phyloP scores from a whole-genome alignment of 2,329 filamentous ascomycete genomes.

The Cercospora beticola region DNA sequence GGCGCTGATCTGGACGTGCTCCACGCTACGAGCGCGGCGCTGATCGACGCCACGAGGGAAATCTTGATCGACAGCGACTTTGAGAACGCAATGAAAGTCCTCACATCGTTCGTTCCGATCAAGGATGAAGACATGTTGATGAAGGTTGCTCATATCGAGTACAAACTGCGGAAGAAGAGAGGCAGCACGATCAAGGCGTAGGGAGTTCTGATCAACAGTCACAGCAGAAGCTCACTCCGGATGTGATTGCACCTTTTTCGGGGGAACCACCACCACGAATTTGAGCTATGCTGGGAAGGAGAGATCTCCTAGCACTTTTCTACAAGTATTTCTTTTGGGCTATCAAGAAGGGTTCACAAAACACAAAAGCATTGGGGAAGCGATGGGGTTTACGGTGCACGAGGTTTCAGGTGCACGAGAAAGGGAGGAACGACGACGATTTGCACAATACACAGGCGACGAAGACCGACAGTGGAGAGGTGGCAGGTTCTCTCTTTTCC shows the following conservation, averaged over 20 bases:
- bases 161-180: slow-evolving; percentile 65
- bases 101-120: slow-evolving; percentile 91
- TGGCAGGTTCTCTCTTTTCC: not conserved
- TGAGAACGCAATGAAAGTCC: slow-evolving; percentile 94
- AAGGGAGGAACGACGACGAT: not conserved
- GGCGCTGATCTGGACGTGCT: slow-evolving; percentile 76
- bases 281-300: not conserved
- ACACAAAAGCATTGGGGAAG: not conserved
- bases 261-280: not conserved
- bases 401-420: not conserved
- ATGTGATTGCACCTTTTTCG: not conserved
- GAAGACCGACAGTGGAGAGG: not conserved
- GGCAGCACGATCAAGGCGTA: slow-evolving; percentile 16
- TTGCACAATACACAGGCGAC: not conserved
- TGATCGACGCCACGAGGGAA: slow-evolving; percentile 86
- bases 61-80: slow-evolving; percentile 91
- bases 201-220: slow-evolving; percentile 2
- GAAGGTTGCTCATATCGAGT: slow-evolving; percentile 84
- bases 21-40: slow-evolving; percentile 83
- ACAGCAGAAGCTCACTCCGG: not conserved
- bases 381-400: not conserved
- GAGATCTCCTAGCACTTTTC: not conserved
- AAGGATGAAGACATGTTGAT: slow-evolving; percentile 92
- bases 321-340: not conserved
- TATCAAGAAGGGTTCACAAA: not conserved